Evolutionary conservation across 2,329 filamentous ascomycete genomes (phyloP).

Genomic region (Colletotrichum simmondsii): DNA sequence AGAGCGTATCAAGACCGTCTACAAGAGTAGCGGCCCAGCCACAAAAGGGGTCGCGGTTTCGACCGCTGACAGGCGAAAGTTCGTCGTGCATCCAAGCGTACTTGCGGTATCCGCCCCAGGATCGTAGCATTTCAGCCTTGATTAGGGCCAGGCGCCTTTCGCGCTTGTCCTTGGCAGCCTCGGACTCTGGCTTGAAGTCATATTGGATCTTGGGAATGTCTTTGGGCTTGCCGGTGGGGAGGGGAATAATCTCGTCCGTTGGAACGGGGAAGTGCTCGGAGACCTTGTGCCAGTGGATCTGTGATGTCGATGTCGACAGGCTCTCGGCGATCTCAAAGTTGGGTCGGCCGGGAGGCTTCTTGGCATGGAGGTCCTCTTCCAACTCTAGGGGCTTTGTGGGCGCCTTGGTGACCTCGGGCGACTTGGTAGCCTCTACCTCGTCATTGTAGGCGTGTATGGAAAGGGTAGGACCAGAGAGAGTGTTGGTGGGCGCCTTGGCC

Average conservation of each 20-base stretch:
- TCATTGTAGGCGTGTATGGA: constrained; percentile 21
- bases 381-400: constrained; percentile 8
- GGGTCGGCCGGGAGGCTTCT: constrained; percentile 38
- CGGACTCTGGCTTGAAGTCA: constrained; percentile 74
- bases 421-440: constrained; percentile 7
- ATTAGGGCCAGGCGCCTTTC: constrained; percentile 73
- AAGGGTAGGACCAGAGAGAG: constrained; percentile 14
- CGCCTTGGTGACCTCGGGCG: constrained; percentile 22
- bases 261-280: constrained; percentile 83
- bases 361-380: constrained; percentile 24
- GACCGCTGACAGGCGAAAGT: constrained; percentile 76
- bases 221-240: constrained; percentile 79
- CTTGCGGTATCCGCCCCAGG: constrained; percentile 85
- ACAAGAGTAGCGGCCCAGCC: constrained; percentile 91
- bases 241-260: constrained; percentile 74
- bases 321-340: constrained; percentile 36
- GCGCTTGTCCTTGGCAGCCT: constrained; percentile 69
- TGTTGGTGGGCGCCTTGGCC: constrained; percentile 23
- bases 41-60: constrained; percentile 83
- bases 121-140: constrained; percentile 78
- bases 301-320: constrained; percentile 15
- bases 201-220: constrained; percentile 82
- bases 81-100: constrained; percentile 91
- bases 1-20: constrained; percentile 84
- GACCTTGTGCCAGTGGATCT: constrained; percentile 78